Conservation (phyloP, 768 basidiomycete genomes). For the Psilocybe sp. region DNA sequence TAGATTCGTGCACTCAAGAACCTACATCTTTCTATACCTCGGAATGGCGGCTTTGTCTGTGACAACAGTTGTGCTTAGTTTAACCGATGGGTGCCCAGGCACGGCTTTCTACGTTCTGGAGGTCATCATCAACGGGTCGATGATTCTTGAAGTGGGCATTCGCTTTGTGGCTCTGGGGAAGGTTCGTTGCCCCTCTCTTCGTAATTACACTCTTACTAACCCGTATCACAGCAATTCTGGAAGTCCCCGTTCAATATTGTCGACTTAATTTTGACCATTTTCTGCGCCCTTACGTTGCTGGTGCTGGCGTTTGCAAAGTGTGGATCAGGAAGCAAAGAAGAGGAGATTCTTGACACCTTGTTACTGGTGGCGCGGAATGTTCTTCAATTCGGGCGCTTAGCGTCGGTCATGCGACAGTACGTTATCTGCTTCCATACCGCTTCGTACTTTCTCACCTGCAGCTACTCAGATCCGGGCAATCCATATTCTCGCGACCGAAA, state of each 20-base stretch:
- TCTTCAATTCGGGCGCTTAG: slow-evolving; percentile 88
- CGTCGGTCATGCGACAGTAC: slow-evolving; percentile 91
- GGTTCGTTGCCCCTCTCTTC: slow-evolving; percentile 48
- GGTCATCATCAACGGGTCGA: slow-evolving; percentile 81
- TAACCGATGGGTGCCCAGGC: slow-evolving; percentile 83
- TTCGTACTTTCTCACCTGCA: neutral
- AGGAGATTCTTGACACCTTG: slow-evolving; percentile 91
- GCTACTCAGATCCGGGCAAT: slow-evolving; percentile 71
- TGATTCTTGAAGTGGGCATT: slow-evolving; percentile 93
- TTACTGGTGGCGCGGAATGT: slow-evolving; percentile 90
- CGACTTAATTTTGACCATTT: slow-evolving; percentile 83
- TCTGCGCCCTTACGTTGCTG: slow-evolving; percentile 87
- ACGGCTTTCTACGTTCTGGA: slow-evolving; percentile 88
- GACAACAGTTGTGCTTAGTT: slow-evolving; percentile 80
- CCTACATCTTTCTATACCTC: slow-evolving; percentile 87
- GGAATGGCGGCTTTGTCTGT: slow-evolving; percentile 85
- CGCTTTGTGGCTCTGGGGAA: slow-evolving; percentile 91
- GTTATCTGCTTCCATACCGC: slow-evolving; percentile 26
- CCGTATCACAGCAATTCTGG: slow-evolving; percentile 82
- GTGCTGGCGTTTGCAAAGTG: slow-evolving; percentile 89
- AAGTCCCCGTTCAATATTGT: slow-evolving; percentile 89
- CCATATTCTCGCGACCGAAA: slow-evolving; percentile 83
- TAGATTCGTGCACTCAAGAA: slow-evolving; percentile 83
- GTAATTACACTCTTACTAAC: neutral
- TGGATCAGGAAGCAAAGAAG: slow-evolving; percentile 79